Evolutionary conservation across 148 eudicot genomes (phyloP), one percentile per base, ranked within the genome.

Genomic region (Camellia japonica): DNA sequence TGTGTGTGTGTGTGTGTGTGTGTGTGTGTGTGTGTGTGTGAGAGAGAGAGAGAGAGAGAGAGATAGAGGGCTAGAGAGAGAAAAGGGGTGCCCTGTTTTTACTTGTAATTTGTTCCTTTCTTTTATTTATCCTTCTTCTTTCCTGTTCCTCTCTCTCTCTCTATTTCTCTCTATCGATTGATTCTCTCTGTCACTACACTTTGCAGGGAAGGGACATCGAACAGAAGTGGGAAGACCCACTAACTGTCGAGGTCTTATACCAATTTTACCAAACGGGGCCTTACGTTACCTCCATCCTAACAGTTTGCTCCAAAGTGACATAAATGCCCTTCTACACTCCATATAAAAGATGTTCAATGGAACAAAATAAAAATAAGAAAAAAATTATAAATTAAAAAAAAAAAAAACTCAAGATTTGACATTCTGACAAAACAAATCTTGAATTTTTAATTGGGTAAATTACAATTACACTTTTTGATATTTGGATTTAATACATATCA

Each of bases 131-230:
- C 75, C 78, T 58, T 81, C 82, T 71, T 73, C 73, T 66, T 51
- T 71, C 72, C 65, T 14, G 15, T 51, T 13, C 13, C 71, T 78
- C 69, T 60, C 71, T 52, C 71, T 52, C 54, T 47, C 20, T 11
- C 13, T 38, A 18, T 73, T 23, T 79, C 64, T 75, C 47, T 64
- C 72, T 63, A 73, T 30, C 75, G 41, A 42, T 19, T 5, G 12
- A 11, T n/a, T 38, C 55, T 81, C 68, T 49, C 46, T 60, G 68
- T 47, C 54, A 13, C 74, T 64, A 82, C 80, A 79, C 85, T 85
- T 85, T 76, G 85, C 85, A 82, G 87, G 76, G 81, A 85, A 85
- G 87, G 83, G 76, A 82, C 73, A 66, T 85, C 67, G 23, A 82
- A 46, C 82, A 80, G 81, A 85, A 85, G 83, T 80, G 85, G 76